Evolutionary conservation across 2,329 filamentous ascomycete species (phyloP), one percentile per base, ranked within the genome.

Genomic region (Xylaria sp.): DNA sequence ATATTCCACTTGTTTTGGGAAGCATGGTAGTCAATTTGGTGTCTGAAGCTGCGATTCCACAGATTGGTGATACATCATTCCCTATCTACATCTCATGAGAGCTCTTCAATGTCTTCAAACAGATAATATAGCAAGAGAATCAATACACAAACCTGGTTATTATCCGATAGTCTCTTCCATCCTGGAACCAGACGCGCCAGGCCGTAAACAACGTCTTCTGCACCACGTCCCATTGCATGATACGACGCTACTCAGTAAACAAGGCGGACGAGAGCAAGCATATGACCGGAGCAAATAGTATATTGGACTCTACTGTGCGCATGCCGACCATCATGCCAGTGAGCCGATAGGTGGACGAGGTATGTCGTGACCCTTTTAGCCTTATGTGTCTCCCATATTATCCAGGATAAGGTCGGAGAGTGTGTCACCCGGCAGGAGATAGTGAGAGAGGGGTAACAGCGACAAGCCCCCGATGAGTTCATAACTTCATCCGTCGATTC

Each of bases 111-210:
- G 10, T 18, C 50, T 47, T 46, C 10, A 8, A 11, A 50, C 23
- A 44, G 37, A 42, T 54, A 34, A 48, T 52, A 16, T 30, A 23
- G 8, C 13, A n/a, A 49, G 52, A 16, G 42, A 47, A 54, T 42
- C 37, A 51, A 35, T 18, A 18, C 30, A 63, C 56, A 50, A 56
- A 63, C 60, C 42, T 48, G 48, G 34, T 49, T 39, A 58, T 48
- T 35, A 39, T 48, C 10, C 37, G 10, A 11, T 58, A 42, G 10
- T 60, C 44, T 39, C 57, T 63, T 68, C 65, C 65, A 67, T 69
- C 63, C 37, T 58, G 30, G 52, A 57, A 55, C 55, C 51, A 64
- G 52, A 37, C 46, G 44, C 57, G 49, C 48, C 52, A 58, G 42
- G 56, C 54, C 52, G 47, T n/a, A 51, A 58, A 44, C 47, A 64